Base-by-base conservation (phyloP, 805 yeast species). In the Hanseniaspora lindneri region DNA sequence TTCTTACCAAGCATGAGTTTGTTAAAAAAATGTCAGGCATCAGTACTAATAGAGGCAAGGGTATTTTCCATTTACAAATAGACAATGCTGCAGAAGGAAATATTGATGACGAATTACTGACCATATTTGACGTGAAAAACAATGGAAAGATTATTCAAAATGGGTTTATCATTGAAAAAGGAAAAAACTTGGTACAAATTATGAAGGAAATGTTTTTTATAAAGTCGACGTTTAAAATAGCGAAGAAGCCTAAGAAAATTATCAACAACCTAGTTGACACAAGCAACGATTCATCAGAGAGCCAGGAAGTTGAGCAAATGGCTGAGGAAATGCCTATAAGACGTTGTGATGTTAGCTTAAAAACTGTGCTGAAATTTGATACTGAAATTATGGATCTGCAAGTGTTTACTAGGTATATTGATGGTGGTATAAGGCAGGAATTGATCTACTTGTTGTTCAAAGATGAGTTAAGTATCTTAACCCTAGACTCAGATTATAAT, bases 351-450 rank as follows among this genome's bases (percentile, higher is more conserved):
- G 52, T 64, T 27, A 53, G 60, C 4, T 53, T 63, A 16, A 59
- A 58, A 50, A 57, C 58, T 10, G 60, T 64, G 1, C 50, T 64
- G 13, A 63, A 62, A 44, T 62, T 64, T 53, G 67, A 63, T 39
- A 55, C 55, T 41, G 49, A 54, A 3, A 56, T 64, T 6, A 9
- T 58, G 7, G 65, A 63, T 49, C 25, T 63, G 8, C 20, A 57
- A 11, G 62, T 58, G 3, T 55, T 56, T 28, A 44, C 62, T 59
- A 43, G 55, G 54, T 27, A 47, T 51, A 17, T 35, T 13, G 44
- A 39, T 8, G 6, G 14, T 9, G 19, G 20, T 13, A 30, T 34
- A n/a, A 41, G 41, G 24, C 36, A 41, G 23, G 62, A 61, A 39
- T 53, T 55, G 33, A 44, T 63, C 21, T 41, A 59, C 9, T 48